Conservation (phyloP, 768 basidiomycete species). For the Boletus fagicola region DNA sequence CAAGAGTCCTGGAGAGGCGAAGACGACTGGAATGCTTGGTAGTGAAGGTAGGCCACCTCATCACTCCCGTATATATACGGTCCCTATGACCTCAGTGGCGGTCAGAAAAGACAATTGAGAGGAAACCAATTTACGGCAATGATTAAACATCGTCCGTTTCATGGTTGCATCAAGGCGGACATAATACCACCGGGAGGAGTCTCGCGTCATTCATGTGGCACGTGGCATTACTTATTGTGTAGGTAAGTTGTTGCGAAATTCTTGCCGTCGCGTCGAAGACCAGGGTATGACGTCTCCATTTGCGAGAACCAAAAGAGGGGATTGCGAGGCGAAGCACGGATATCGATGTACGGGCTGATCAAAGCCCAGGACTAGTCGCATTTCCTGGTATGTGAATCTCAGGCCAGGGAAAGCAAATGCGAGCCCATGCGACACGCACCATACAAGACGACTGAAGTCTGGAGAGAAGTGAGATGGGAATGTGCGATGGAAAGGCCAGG, state of each 20-base stretch:
- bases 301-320: slow-evolving; percentile 22
- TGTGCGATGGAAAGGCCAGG: not conserved
- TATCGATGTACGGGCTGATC: not conserved
- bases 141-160: slow-evolving; percentile 3
- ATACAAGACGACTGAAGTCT: not conserved
- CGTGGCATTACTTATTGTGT: slow-evolving; percentile 21
- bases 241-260: not conserved
- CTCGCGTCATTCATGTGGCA: too few species aligned
- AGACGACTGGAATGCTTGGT: slow-evolving; percentile 8
- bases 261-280: not conserved
- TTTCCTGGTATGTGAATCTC: not conserved
- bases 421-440: not conserved
- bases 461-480: not conserved
- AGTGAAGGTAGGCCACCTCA: not conserved
- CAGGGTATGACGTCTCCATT: slow-evolving; percentile 9
- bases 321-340: not conserved
- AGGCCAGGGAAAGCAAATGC: not conserved
- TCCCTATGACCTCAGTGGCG: not conserved
- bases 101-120: slow-evolving; percentile 16
- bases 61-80: slow-evolving; percentile 14
- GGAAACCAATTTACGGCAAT: not conserved
- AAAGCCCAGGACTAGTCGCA: not conserved
- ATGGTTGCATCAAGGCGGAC: slow-evolving; percentile 2
- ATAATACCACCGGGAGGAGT: slow-evolving; percentile 5
- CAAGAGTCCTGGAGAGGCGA: not conserved